Base-by-base conservation (phyloP, 768 basidiomycete genomes). In the Boletus patriciae region DNA sequence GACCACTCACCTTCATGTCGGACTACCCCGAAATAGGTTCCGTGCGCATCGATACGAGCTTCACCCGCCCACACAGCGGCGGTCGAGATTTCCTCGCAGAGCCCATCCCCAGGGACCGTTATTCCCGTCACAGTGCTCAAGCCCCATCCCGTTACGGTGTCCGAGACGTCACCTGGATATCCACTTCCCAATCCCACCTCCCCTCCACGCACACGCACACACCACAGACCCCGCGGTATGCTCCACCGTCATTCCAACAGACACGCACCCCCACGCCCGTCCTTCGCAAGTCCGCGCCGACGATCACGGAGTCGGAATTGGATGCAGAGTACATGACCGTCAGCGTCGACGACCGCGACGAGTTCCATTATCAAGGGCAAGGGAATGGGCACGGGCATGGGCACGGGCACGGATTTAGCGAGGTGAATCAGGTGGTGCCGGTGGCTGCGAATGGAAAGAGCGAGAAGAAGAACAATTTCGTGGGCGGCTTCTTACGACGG, bases 291-390 rank as follows among this genome's bases (percentile, higher is more conserved):
- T 70, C 71, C 16, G 66, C 61, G 0, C 66, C 68, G 36, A 72
- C 70, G 13, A 65, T 73, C 18, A 55, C 70, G 29, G 70, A 72
- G 40, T 70, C 70, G 8, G 70, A 72, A 18, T 31, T 71, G 18
- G 69, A 70, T 25, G 68, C 68, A 44, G 72, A 73, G 46, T 72
- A 72, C 52, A 73, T 72, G 70, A 72, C 70, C 6, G 68, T 72
- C 59, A 69, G 55, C 27, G 61, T 72, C 6, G 66, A 65, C 5
- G 61, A 62, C 46, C 55, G 55, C 21, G 66, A 62, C 31, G 69
- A 70, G 3, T 57, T 46, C 43, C 27, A 60, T 25, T 54, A 57
- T 55, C 54, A 46, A 16, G 57, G 59, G n/a, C n/a, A n/a, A n/a
- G n/a, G n/a, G n/a, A n/a, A n/a, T n/a, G n/a, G n/a, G n/a, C n/a